Evolutionary conservation across 2,329 filamentous ascomycete species (phyloP).

Genomic region (Aspergillus sp.): DNA sequence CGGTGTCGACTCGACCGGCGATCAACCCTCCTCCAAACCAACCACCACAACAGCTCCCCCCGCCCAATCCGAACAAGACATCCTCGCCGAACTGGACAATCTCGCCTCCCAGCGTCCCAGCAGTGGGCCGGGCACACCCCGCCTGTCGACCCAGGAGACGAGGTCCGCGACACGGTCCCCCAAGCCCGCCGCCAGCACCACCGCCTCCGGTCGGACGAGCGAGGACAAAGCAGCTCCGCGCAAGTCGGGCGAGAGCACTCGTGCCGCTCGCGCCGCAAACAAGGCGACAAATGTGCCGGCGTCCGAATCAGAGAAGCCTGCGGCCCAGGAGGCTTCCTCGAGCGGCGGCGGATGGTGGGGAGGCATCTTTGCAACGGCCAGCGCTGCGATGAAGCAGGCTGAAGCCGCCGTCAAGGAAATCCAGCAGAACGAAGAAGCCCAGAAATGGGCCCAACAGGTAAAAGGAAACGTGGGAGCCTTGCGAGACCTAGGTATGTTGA

Average conservation of each 20-base stretch:
- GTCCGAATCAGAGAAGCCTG: slow-evolving; percentile 42
- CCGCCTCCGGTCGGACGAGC: slow-evolving; percentile 53
- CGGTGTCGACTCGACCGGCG: slow-evolving; percentile 34
- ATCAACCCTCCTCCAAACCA: slow-evolving; percentile 29
- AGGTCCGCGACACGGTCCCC: slow-evolving; percentile 55
- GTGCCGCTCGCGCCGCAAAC: slow-evolving; percentile 69
- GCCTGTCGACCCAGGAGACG: slow-evolving; percentile 51
- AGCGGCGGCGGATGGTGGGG: slow-evolving; percentile 84
- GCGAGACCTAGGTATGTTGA: slow-evolving; percentile 64
- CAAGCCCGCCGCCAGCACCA: slow-evolving; percentile 46
- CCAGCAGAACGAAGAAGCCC: slow-evolving; percentile 92
- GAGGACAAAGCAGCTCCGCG: slow-evolving; percentile 64
- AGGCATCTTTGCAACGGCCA: slow-evolving; percentile 76
- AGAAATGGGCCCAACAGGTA: slow-evolving; percentile 93
- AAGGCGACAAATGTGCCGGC: slow-evolving; percentile 58
- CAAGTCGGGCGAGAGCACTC: slow-evolving; percentile 75
- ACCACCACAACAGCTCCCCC: slow-evolving; percentile 17
- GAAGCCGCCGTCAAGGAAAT: slow-evolving; percentile 93
- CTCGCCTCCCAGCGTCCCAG: slow-evolving; percentile 68
- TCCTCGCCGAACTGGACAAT: slow-evolving; percentile 83
- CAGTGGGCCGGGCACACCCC: slow-evolving; percentile 80
- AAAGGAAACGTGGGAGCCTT: slow-evolving; percentile 82
- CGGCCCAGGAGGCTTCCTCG: slow-evolving; percentile 45
- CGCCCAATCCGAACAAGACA: slow-evolving; percentile 62
- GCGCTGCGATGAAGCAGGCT: slow-evolving; percentile 75